Evolutionary conservation across 495 filamentous ascomycete genomes (phyloP).

Genomic region (Penicillium cataractarum): DNA sequence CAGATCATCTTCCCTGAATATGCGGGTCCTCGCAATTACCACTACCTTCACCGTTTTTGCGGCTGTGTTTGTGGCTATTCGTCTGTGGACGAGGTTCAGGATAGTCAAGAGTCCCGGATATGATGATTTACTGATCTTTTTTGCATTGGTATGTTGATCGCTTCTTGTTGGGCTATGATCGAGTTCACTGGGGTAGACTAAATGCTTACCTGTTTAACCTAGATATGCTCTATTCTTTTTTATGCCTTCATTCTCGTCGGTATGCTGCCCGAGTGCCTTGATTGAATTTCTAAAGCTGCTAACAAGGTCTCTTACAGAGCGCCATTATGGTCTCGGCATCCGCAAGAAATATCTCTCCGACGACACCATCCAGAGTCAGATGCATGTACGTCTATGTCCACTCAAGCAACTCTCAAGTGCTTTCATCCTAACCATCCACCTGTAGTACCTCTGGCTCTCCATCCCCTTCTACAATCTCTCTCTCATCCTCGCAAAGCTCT

Average conservation of each 20-base stretch:
- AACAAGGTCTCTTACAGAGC: conserved; percentile 18
- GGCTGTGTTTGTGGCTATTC: conserved; percentile 32
- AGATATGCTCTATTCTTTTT: conserved; percentile 29
- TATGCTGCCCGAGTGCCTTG: conserved; percentile 12
- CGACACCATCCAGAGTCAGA: conserved; percentile 7
- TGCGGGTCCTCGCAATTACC: conserved; percentile 25
- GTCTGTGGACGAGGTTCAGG: conserved; percentile 37
- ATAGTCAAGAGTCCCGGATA: conserved; percentile 37
- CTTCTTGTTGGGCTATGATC: too few relatives aligned
- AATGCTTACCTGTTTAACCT: neutral
- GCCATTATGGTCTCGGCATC: conserved; percentile 22
- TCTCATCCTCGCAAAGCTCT: conserved; percentile 50
- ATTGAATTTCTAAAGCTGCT: conserved; percentile 4
- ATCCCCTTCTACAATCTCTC: conserved; percentile 47
- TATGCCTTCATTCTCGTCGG: conserved; percentile 35
- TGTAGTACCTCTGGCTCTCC: conserved; percentile 41
- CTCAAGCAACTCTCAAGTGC: neutral
- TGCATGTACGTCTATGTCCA: conserved; percentile 18
- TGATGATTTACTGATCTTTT: conserved; percentile 40
- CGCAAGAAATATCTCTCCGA: neutral
- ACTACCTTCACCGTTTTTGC: conserved; percentile 33
- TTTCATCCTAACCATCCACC: neutral
- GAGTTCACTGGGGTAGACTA: neutral
- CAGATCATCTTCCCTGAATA: neutral
- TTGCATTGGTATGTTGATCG: conserved; percentile 40